These are phyloP conservation scores for Claviceps sp. DNA, from an alignment of 2,329 filamentous ascomycete species.

Conservation along the genomic window DNA sequence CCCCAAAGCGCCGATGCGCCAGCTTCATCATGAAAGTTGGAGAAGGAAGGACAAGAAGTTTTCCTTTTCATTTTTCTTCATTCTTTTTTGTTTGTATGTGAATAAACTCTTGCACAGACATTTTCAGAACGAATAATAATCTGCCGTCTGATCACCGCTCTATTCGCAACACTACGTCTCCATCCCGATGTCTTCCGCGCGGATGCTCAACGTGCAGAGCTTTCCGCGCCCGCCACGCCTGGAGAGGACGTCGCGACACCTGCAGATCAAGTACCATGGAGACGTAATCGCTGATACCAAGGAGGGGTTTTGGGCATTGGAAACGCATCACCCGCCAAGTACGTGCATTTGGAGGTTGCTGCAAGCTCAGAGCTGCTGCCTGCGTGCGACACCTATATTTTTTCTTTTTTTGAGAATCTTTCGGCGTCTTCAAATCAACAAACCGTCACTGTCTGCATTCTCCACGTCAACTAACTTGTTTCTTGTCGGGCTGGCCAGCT, in stretches of 20 bases:
- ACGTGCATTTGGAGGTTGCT: conserved; percentile 10
- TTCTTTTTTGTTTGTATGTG: too few relatives aligned
- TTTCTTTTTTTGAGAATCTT: not conserved
- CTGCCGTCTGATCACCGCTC: not conserved
- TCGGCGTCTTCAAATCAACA: not conserved
- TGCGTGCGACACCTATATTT: not conserved
- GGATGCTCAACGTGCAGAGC: conserved; percentile 39
- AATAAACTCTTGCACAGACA: not conserved
- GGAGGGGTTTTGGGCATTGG: conserved; percentile 47
- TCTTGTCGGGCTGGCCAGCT: conserved; percentile 20
- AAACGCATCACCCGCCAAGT: conserved; percentile 51
- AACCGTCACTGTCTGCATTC: not conserved
- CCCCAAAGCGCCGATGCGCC: not conserved
- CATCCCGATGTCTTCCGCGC: conserved; percentile 17
- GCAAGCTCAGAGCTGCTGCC: too few relatives aligned
- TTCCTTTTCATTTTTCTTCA: not conserved
- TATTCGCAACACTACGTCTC: not conserved
- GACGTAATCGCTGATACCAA: conserved; percentile 43
- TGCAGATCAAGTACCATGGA: conserved; percentile 42
- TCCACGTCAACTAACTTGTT: not conserved
- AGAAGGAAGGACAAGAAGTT: not conserved
- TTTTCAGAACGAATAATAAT: not conserved
- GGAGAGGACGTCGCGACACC: conserved; percentile 38
- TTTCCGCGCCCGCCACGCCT: conserved; percentile 46
- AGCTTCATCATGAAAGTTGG: not conserved